These are phyloP conservation scores for Hortaea werneckii DNA, from an alignment of 2,329 filamentous ascomycete genomes.

Conservation along the genomic window DNA sequence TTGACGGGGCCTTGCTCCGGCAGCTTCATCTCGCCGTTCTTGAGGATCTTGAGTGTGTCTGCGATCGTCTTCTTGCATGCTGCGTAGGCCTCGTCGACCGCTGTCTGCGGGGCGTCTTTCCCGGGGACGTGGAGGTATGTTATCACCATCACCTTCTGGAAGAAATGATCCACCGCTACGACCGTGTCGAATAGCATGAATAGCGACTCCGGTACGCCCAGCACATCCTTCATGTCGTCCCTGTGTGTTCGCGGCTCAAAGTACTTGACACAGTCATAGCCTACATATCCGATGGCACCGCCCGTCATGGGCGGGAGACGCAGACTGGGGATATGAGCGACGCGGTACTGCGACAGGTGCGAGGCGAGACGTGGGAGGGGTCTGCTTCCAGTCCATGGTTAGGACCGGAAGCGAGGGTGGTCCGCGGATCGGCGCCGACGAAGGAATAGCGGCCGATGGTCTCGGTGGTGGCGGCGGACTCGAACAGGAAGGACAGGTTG, in stretches of 20 bases:
- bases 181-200: slow-evolving; percentile 98
- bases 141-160: slow-evolving; percentile 82
- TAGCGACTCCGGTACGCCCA: slow-evolving; percentile 81
- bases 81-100: slow-evolving; percentile 59
- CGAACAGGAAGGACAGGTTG: slow-evolving; percentile 85
- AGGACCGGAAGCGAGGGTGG: slow-evolving; percentile 77
- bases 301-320: slow-evolving; percentile 78
- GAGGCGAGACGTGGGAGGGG: slow-evolving; percentile 68
- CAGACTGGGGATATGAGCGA: slow-evolving; percentile 74
- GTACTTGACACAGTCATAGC: slow-evolving; percentile 94
- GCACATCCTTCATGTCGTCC: slow-evolving; percentile 64
- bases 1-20: slow-evolving; percentile 59
- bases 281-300: slow-evolving; percentile 91
- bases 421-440: slow-evolving; percentile 67
- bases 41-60: slow-evolving; percentile 59
- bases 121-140: slow-evolving; percentile 68
- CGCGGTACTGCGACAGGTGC: slow-evolving; percentile 67
- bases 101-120: slow-evolving; percentile 23
- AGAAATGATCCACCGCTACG: slow-evolving; percentile 90
- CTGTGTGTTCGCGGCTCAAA: slow-evolving; percentile 96
- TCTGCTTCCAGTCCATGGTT: slow-evolving; percentile 78
- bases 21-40: slow-evolving; percentile 60
- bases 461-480: slow-evolving; percentile 85
- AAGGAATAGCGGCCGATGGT: slow-evolving; percentile 94
- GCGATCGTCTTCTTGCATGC: slow-evolving; percentile 55